These are phyloP conservation scores for Tanacetum coccineum DNA, from an alignment of 129 eudicot genomes.

Conservation along the genomic window DNA sequence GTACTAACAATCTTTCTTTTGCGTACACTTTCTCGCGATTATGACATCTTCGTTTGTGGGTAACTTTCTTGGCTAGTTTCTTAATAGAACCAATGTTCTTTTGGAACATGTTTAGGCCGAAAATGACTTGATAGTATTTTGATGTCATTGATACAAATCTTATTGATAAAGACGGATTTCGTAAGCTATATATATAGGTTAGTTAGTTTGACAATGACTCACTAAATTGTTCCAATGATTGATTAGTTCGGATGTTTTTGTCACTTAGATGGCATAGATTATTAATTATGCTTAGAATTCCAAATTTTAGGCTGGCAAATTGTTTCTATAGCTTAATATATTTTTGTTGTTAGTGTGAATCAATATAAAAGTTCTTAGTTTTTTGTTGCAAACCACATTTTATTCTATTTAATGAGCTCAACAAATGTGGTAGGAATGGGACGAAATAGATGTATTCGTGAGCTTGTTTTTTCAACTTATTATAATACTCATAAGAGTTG, in stretches of 20 bases:
- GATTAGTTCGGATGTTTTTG: conserved; percentile 29
- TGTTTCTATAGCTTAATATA: conserved; percentile 16
- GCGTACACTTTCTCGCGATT: background rate
- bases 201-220: conserved; percentile 21
- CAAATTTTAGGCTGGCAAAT: conserved; percentile 19
- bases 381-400: background rate
- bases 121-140: conserved; percentile 16
- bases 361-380: background rate
- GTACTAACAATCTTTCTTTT: conserved; percentile 5
- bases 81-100: conserved; percentile 13
- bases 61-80: conserved; percentile 23
- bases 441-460: conserved; percentile 10
- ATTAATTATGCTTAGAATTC: conserved; percentile 17
- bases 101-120: conserved; percentile 12
- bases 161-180: conserved; percentile 4
- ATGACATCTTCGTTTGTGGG: background rate
- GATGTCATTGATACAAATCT: conserved; percentile 14
- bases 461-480: conserved; percentile 2
- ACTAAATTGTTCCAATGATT: conserved; percentile 16
- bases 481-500: conserved; percentile 10
- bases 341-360: conserved; percentile 23
- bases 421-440: conserved; percentile 14
- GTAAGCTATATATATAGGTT: conserved; percentile 20
- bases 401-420: conserved; percentile 16
- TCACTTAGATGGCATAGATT: conserved; percentile 25